Base-by-base conservation (phyloP, 352 stramenopile genomes). In the Plasmopara halstedii region DNA sequence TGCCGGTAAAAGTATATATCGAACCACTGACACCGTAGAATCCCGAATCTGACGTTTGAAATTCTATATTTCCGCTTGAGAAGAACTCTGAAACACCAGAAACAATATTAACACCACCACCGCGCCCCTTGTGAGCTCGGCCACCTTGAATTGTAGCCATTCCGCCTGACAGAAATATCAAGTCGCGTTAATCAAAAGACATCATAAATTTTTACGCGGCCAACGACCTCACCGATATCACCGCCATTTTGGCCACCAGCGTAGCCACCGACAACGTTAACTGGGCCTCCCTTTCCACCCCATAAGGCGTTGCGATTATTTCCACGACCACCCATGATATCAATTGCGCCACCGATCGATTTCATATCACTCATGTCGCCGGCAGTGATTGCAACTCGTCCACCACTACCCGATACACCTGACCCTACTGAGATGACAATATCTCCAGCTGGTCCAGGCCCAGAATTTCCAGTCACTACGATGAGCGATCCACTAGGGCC, bases 341-440 rank as follows among this genome's bases (percentile, higher is more conserved):
- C 55, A 22, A 86, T 61, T 41, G 67, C 43, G 20, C 80, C 80
- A 35, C 80, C 80, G 31, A 50, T 67, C 21, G 59, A 68, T 42
- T 58, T 62, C 17, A 62, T 33, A 17, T 65, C 64, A 15, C 20
- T 57, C 32, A 79, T 79, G 39, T 88, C 67, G 17, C 79, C 79
- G 47, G 71, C 79, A 37, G 48, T 60, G 6, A 98, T 29, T 6
- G 48, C 48, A 31, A 97, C 65, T 44, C 77, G 70, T 15, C 94
- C 91, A 36, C 94, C 94, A 49, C 82, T 78, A 4, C 71, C 79
- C 34, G 81, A 78, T 36, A 85, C 74, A n/a, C 88, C 87, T 32
- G 63, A 72, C 9, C 94, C 94, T 53, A 94, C 83, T 36, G 40
- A 68, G 7, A 95, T 23, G 15, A 60, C 56, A 29, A 97, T 83